Evolutionary conservation across 352 stramenopile species (phyloP).

Genomic region (Phytophthora crassamura): DNA sequence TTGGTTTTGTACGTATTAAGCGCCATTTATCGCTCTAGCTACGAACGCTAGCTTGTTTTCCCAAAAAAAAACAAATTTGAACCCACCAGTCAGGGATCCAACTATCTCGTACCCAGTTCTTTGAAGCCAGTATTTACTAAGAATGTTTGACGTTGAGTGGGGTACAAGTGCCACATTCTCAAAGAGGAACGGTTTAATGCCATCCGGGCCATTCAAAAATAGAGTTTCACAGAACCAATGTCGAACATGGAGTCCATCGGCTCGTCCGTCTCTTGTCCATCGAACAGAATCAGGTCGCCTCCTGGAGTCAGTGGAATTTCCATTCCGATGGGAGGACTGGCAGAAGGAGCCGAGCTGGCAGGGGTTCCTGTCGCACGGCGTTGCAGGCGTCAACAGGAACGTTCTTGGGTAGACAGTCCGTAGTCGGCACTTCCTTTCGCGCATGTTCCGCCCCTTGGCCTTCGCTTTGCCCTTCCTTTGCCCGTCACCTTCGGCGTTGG

Average conservation of each 20-base stretch:
- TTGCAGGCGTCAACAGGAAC: not conserved
- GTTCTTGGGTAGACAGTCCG: not conserved
- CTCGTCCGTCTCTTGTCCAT: not conserved
- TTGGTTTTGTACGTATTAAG: constrained; percentile 14
- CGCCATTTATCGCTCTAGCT: constrained; percentile 9
- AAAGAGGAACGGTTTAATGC: constrained; percentile 4
- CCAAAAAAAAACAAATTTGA: constrained; percentile 16
- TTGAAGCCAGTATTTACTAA: constrained; percentile 5
- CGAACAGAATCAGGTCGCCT: not conserved
- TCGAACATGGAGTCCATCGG: not conserved
- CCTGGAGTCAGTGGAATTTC: not conserved
- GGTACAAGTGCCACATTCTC: constrained; percentile 15
- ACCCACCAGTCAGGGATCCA: not conserved
- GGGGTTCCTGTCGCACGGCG: not conserved
- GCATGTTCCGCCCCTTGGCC: not conserved
- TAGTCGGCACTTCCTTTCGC: not conserved
- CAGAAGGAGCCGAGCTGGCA: not conserved
- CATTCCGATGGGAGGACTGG: too few relatives aligned
- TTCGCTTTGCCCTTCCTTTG: not conserved
- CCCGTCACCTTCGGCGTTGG: too few relatives aligned
- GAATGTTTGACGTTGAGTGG: constrained; percentile 10
- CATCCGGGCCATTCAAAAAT: constrained; percentile 4
- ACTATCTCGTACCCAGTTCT: constrained; percentile 4
- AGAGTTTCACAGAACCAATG: constrained; percentile 12
- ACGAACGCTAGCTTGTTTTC: constrained; percentile 10